A percentile compares a stretch with the other conserved stretches of the same genome.
These are phyloP conservation scores for Trichoderma erinaceum DNA, from an alignment of 495 filamentous ascomycete genomes.

Conservation along the genomic window DNA sequence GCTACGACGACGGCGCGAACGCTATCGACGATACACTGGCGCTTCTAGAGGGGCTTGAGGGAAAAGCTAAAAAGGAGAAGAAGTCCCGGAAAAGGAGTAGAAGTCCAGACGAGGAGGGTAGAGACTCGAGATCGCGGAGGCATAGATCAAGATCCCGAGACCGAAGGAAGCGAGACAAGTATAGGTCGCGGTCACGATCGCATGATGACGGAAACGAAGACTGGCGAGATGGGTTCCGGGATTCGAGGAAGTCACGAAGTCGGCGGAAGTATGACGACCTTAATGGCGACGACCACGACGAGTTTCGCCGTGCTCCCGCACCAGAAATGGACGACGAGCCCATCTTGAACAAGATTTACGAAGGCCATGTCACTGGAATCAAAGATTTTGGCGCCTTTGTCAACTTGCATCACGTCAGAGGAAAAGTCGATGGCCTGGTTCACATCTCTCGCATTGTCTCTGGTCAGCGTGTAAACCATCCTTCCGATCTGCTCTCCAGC, in stretches of 20 bases:
- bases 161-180: conserved; percentile 43
- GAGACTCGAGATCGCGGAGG: conserved; percentile 25
- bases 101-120: conserved; percentile 59
- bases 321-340: conserved; percentile 75
- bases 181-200: conserved; percentile 45
- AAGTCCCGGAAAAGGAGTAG: conserved; percentile 61
- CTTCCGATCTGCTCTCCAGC: conserved; percentile 73
- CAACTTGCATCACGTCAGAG: conserved; percentile 77
- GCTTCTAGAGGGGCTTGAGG: conserved; percentile 77
- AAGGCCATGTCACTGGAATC: conserved; percentile 80
- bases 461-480: conserved; percentile 82
- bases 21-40: conserved; percentile 93
- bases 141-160: conserved; percentile 38
- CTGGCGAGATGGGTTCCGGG: conserved; percentile 23
- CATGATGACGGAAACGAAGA: conserved; percentile 62
- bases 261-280: conserved; percentile 41
- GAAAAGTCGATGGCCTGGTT: conserved; percentile 88
- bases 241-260: conserved; percentile 34
- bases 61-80: conserved; percentile 49
- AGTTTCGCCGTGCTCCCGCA: conserved; percentile 64
- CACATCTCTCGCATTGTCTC: conserved; percentile 94
- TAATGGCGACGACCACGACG: conserved; percentile 49
- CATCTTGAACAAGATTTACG: conserved; percentile 80
- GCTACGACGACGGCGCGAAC: conserved; percentile 41
- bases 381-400: conserved; percentile 97